Conservation (phyloP, 208 protist species). For the Phytomonas sp. region DNA sequence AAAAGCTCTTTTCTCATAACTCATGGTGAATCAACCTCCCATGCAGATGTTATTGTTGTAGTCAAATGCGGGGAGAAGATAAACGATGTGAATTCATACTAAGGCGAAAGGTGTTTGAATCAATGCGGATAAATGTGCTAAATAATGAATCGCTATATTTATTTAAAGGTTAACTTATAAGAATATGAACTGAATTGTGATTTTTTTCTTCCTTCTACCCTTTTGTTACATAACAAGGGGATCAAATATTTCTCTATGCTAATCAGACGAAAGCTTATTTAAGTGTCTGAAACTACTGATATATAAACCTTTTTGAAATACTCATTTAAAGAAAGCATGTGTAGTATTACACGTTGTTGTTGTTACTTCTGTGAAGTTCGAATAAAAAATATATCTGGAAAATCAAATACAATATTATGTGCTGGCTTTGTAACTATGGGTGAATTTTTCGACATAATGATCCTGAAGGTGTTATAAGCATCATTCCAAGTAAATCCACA, state of each 20-base stretch:
- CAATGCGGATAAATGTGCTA: not conserved
- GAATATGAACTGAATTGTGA: not conserved
- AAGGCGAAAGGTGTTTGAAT: not conserved
- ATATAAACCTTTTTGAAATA: too few species aligned
- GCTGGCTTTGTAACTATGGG: not conserved
- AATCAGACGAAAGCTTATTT: slow-evolving; percentile 4
- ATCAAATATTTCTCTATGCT: slow-evolving; percentile 1
- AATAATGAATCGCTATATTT: not conserved
- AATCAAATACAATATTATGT: slow-evolving; percentile 1
- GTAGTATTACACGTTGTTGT: too few species aligned
- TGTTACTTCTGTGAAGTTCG: too few species aligned
- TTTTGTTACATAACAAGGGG: slow-evolving; percentile 6
- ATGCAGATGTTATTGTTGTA: too few species aligned
- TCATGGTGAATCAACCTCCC: not conserved
- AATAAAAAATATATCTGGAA: too few species aligned
- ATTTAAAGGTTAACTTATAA: slow-evolving; percentile 9
- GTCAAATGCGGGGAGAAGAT: too few species aligned
- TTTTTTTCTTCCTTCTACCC: slow-evolving; percentile 10
- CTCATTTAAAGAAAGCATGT: too few species aligned
- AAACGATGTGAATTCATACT: not conserved
- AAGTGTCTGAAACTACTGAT: too few species aligned
- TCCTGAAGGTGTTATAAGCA: too few species aligned
- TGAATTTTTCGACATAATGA: too few species aligned
- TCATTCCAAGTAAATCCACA: too few species aligned
- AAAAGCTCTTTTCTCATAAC: not conserved